Evolutionary conservation across 306 rosid genomes (phyloP), one percentile per base, ranked within the genome.

Genomic region (Acacia acuminata): DNA sequence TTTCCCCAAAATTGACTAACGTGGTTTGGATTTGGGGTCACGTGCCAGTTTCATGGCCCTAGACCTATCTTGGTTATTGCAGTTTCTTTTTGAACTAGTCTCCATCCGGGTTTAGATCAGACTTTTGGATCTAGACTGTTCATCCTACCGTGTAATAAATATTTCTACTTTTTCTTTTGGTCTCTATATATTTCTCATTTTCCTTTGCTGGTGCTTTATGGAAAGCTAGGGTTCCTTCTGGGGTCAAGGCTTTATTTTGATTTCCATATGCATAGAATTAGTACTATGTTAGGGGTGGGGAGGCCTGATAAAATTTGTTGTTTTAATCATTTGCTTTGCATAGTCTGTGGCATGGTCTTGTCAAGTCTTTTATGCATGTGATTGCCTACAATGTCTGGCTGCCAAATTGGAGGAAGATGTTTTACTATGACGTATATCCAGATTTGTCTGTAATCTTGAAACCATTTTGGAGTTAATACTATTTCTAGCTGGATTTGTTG

Each of bases 401-500:
- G 68, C 43, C 30, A 32, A 60, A n/a, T 71, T 20, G n/a, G 15
- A 34, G 66, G 44, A 40, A 40, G 5, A 34, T 40, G 10, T 70
- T 83, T 77, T 2, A 30, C 32, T 77, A 36, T 45, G 36, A 82
- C 53, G 27, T 42, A 42, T 5, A 3, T 70, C 32, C 74, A 42
- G 51, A 70, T 43, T 43, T 22, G 12, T 25, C 7, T n/a, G 55
- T 70, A 30, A 70, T 53, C 38, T 73, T 78, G 66, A 73, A 61
- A 30, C 53, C 43, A 55, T 50, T 81, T 55, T 61, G 50, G 74
- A 73, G 66, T 74, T 81, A 73, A 45, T 63, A 42, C 79, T 80
- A 71, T 60, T 72, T 61, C 14, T 71, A 73, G 50, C 20, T 53
- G 55, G 56, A 64, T 79, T 78, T 13, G 19, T 19, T 51, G 25